Evolutionary conservation across 352 stramenopile genomes (phyloP).

Genomic region (Phytophthora pini): DNA sequence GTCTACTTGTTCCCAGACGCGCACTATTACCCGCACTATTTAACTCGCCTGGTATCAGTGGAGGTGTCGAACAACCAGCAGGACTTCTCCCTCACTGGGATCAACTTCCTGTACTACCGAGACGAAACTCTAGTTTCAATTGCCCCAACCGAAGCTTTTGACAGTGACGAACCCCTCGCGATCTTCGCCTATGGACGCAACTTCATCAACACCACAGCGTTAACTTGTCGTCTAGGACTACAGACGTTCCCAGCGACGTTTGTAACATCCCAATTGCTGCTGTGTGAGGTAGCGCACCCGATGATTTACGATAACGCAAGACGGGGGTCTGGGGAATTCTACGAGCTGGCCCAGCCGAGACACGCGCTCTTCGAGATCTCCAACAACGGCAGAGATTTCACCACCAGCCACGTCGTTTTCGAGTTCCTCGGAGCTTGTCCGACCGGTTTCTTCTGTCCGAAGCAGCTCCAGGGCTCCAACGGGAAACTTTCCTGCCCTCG

Average conservation of each 20-base stretch:
- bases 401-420: constrained; percentile 74
- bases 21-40: constrained; percentile 91
- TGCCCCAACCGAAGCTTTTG: constrained; percentile 62
- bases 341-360: constrained; percentile 30
- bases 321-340: constrained; percentile 19
- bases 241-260: constrained; percentile 86
- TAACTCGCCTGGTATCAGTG: constrained; percentile 88
- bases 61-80: constrained; percentile 97
- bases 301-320: constrained; percentile 48
- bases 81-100: constrained; percentile 92
- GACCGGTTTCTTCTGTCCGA: constrained; percentile 89
- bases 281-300: constrained; percentile 82
- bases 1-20: constrained; percentile 80
- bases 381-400: constrained; percentile 96
- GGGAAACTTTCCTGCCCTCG: constrained; percentile 65
- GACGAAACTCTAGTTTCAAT: constrained; percentile 80
- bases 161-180: constrained; percentile 43
- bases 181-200: constrained; percentile 77
- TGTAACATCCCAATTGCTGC: constrained; percentile 80
- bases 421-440: constrained; percentile 86
- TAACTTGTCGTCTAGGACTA: constrained; percentile 91
- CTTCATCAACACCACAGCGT: constrained; percentile 94
- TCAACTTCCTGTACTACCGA: constrained; percentile 94
- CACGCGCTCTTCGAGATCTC: constrained; percentile 90
- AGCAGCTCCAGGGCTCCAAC: constrained; percentile 48